phyloP scores from a whole-genome alignment of 108 stramenopile genomes.

The Discostella stelligeroides region DNA sequence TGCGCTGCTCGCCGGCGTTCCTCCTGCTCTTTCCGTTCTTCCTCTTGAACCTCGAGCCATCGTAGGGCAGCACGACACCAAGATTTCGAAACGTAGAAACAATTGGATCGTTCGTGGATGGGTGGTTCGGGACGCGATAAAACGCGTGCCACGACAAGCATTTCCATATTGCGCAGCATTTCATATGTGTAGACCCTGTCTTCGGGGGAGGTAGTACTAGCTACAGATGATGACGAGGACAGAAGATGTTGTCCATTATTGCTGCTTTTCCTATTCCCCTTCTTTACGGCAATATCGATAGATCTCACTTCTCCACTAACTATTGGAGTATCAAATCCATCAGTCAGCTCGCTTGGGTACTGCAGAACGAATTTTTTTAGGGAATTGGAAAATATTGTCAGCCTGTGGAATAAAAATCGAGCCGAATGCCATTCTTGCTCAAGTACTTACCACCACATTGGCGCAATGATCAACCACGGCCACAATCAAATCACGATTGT shows the following conservation, averaged over 20 bases:
- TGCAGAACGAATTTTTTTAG: slow-evolving; percentile 6
- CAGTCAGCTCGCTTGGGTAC: slow-evolving; percentile 73
- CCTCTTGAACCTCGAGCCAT: slow-evolving; percentile 85
- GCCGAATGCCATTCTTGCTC: neutral
- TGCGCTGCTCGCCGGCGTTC: slow-evolving; percentile 41
- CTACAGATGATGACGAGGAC: neutral
- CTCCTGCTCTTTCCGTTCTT: slow-evolving; percentile 53
- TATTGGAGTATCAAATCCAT: slow-evolving; percentile 64
- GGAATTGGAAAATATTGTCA: neutral
- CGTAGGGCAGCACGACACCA: slow-evolving; percentile 86
- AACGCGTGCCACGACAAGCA: slow-evolving; percentile 86
- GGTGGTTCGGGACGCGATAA: slow-evolving; percentile 80
- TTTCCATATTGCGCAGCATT: slow-evolving; percentile 86
- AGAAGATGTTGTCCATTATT: slow-evolving; percentile 6
- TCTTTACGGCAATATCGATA: slow-evolving; percentile 40
- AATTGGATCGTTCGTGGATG: slow-evolving; percentile 38
- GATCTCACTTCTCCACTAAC: slow-evolving; percentile 51
- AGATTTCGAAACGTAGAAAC: slow-evolving; percentile 81
- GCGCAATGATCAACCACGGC: slow-evolving; percentile 60
- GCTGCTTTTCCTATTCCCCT: slow-evolving; percentile 23
- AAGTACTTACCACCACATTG: slow-evolving; percentile 55
- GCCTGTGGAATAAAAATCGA: neutral
- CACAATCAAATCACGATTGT: slow-evolving; percentile 62
- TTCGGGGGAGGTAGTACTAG: too few relatives aligned
- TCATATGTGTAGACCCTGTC: slow-evolving; percentile 63